Base-by-base conservation (phyloP, 139 green algal species). In the Nannochloris sp. region DNA sequence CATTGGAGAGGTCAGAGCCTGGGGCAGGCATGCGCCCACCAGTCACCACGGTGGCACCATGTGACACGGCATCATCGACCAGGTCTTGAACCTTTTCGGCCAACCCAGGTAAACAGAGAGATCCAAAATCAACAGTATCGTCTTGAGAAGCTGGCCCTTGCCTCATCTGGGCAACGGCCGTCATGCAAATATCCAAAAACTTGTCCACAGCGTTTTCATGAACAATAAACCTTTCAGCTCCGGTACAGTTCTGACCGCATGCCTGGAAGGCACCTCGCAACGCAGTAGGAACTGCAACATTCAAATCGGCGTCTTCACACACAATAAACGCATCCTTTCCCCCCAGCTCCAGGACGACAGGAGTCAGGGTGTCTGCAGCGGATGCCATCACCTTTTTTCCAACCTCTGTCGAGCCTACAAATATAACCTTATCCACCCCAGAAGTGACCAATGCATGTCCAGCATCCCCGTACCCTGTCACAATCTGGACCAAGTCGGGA, bases 291-390 rank as follows among this genome's bases (percentile, higher is more conserved):
- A 93, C 29, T 59, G 29, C 46, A 33, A 6, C 59, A 86, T 82
- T 82, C 1, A 97, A 56, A 75, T 96, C 68, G 1, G 85, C 87
- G 68, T 96, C 91, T 6, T 95, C 84, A 53, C 80, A 89, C 6
- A 98, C 81, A 30, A 98, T 88, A 62, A 98, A 89, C 13, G 93
- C 68, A 74, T 97, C 91, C 72, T 98, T 98, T 36, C 93, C 93
- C 10, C 93, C 93, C 55, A 98, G 84, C 82, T 98, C 93, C 63
- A 98, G 81, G 40, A 91, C 84, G 25, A 97, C 89, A 1, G 93
- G 93, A 3, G 91, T 97, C 29, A 96, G 79, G 17, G 69, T 89
- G 6, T 77, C 73, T 8, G 87, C 77, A 6, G 88, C 88, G 3
- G 85, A 79, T 5, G 68, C 70, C 85, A 95, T 91, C 10, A 96